These are phyloP conservation scores for Cytidiella melzeri DNA, from an alignment of 768 basidiomycete genomes.

Conservation along the genomic window DNA sequence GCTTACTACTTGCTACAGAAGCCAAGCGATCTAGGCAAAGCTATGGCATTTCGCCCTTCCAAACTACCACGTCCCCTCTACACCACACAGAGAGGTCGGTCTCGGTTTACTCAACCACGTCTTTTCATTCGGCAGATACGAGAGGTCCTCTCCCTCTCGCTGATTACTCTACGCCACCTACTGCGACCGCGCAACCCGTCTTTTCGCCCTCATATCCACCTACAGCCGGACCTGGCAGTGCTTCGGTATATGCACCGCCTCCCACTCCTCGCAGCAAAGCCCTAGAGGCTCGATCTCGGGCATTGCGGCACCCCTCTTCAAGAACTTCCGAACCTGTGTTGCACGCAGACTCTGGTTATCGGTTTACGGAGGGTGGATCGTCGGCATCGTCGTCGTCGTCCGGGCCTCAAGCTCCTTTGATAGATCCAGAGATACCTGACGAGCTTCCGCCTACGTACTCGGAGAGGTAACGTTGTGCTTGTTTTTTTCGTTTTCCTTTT, in stretches of 20 bases:
- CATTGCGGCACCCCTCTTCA: slow-evolving; percentile 14
- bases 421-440: background rate
- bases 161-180: background rate
- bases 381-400: background rate
- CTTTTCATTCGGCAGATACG: too few relatives aligned
- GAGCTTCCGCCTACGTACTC: slow-evolving; percentile 12
- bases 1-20: background rate
- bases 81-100: background rate
- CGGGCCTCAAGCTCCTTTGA: background rate
- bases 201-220: background rate
- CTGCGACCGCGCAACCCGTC: background rate
- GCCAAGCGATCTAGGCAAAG: background rate
- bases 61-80: background rate
- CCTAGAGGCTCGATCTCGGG: slow-evolving; percentile 8
- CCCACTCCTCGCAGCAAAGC: slow-evolving; percentile 15
- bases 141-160: background rate
- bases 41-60: background rate
- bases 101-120: background rate
- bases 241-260: background rate
- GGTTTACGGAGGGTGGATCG: slow-evolving; percentile 13
- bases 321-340: too few relatives aligned
- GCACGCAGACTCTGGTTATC: slow-evolving; percentile 19
- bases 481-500: too few relatives aligned
- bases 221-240: background rate
- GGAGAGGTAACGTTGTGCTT: slow-evolving; percentile 11